phyloP scores from a whole-genome alignment of 306 rosid genomes.

The Quercus ilex region DNA sequence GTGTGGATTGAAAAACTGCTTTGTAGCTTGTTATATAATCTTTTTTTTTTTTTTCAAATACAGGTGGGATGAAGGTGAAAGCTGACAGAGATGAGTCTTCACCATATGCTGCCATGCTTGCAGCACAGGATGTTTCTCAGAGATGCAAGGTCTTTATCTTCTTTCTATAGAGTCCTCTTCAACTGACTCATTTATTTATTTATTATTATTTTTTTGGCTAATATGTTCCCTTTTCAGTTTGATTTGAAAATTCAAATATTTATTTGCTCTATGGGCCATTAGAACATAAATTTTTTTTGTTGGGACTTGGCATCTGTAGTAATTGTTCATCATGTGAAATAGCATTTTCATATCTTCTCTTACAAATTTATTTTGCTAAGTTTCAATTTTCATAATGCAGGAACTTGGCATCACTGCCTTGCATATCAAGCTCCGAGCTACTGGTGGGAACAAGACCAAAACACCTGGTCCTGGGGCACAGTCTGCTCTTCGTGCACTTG shows the following conservation, averaged over 20 bases:
- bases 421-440: slow-evolving; percentile 82
- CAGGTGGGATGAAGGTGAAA: slow-evolving; percentile 91
- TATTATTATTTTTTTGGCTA: no score
- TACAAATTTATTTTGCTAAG: neutral
- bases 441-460: slow-evolving; percentile 87
- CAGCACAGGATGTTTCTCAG: slow-evolving; percentile 79
- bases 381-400: slow-evolving; percentile 26
- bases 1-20: neutral
- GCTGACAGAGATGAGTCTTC: slow-evolving; percentile 88
- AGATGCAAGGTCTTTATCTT: slow-evolving; percentile 61
- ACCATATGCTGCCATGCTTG: slow-evolving; percentile 93
- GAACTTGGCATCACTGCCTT: slow-evolving; percentile 84
- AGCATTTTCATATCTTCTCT: neutral
- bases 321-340: neutral
- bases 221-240: neutral
- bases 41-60: neutral
- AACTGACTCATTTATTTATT: neutral
- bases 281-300: neutral
- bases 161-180: neutral
- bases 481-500: slow-evolving; percentile 88
- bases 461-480: slow-evolving; percentile 97
- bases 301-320: neutral
- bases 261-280: neutral
- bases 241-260: neutral
- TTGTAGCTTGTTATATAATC: neutral